Percentiles rank a stretch among this genome's conserved stretches.
These are phyloP conservation scores for Lipomyces anomalus DNA, from an alignment of 805 yeast genomes.

Conservation along the genomic window DNA sequence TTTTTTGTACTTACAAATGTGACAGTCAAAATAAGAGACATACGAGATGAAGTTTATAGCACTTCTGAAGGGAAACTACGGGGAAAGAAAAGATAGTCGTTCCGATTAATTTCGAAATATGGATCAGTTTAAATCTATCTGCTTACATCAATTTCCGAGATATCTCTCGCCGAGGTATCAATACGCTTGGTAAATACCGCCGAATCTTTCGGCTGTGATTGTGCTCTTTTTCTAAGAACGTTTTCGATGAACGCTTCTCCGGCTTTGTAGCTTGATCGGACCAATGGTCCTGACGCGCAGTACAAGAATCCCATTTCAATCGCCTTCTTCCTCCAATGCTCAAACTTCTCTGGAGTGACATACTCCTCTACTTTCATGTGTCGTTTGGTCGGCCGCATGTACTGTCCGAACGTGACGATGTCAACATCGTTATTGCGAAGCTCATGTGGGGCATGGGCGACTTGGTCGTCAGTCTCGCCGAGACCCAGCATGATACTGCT, in stretches of 20 bases:
- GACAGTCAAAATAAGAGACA: too few relatives aligned
- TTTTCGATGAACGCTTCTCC: constrained; percentile 97
- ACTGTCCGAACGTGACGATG: constrained; percentile 97
- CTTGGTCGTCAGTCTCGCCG: constrained; percentile 92
- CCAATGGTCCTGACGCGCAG: constrained; percentile 96
- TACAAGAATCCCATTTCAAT: constrained; percentile 84
- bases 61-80: too few relatives aligned
- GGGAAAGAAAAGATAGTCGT: too few relatives aligned
- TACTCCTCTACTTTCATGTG: constrained; percentile 98
- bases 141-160: too few relatives aligned
- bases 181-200: too few relatives aligned
- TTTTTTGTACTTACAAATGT: too few relatives aligned
- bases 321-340: constrained; percentile 84
- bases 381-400: constrained; percentile 87
- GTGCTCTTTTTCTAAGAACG: constrained; percentile 77
- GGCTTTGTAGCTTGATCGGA: constrained; percentile 94
- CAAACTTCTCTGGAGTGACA: constrained; percentile 88
- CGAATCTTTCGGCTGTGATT: too few relatives aligned
- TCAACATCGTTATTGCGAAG: constrained; percentile 75
- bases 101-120: too few relatives aligned
- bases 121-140: too few relatives aligned
- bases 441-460: constrained; percentile 67
- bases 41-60: too few relatives aligned
- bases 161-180: too few relatives aligned
- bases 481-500: constrained; percentile 95